Percentiles rank a stretch among this genome's conserved stretches.
These are phyloP conservation scores for Agaricus subrufescens DNA, from an alignment of 768 basidiomycete genomes.

Conservation along the genomic window DNA sequence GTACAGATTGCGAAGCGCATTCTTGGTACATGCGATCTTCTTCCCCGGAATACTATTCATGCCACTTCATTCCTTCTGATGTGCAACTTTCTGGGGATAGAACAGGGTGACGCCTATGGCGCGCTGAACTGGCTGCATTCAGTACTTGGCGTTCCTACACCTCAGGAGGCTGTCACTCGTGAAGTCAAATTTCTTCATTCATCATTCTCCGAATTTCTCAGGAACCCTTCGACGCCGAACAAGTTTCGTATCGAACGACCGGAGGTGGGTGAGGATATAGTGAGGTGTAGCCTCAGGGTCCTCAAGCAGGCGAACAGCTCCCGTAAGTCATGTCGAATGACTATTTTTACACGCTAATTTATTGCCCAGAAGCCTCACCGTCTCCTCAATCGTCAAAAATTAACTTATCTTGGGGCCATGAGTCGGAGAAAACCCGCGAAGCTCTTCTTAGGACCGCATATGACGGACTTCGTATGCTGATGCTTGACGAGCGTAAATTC, in stretches of 20 bases:
- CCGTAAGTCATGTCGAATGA: not conserved
- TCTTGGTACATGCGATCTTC: not conserved
- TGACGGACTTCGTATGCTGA: constrained; percentile 1
- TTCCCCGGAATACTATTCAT: not conserved
- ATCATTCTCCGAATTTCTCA: not conserved
- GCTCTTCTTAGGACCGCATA: not conserved
- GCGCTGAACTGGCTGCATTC: constrained; percentile 1
- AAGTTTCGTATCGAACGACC: not conserved
- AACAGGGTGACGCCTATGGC: not conserved
- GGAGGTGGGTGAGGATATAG: not conserved
- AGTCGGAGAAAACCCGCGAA: not conserved
- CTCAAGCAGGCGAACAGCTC: constrained; percentile 1
- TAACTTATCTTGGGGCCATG: not conserved
- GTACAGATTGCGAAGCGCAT: not conserved
- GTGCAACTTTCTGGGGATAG: constrained; percentile 3
- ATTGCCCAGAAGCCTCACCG: not conserved
- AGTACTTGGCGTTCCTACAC: not conserved
- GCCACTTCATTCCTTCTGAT: not conserved
- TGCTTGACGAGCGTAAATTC: not conserved
- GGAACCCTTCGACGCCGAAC: not conserved
- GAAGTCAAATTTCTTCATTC: constrained; percentile 2
- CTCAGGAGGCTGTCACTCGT: not conserved
- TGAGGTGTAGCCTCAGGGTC: not conserved
- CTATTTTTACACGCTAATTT: not conserved
- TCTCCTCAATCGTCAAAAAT: not conserved